Base-by-base conservation (phyloP, 2,329 filamentous ascomycete species). In the Calonectria ilicicola region DNA sequence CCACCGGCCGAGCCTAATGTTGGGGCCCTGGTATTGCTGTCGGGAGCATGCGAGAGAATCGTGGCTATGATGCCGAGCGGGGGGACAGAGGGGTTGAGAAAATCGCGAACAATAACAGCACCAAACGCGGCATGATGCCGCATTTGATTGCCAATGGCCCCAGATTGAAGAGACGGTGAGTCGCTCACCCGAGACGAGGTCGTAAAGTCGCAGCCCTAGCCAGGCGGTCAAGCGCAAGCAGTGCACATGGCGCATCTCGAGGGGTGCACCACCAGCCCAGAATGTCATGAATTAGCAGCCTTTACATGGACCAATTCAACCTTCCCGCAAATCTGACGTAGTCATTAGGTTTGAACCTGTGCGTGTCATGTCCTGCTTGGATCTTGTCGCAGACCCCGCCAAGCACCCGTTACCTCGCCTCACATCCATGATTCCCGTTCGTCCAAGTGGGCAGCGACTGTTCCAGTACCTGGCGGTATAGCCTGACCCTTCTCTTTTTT, bases 1-100 rank as follows among this genome's bases (percentile, higher is more conserved):
- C 77, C 77, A 78, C 77, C 51, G 32, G 38, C 62, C 49, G 47
- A 75, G 70, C 51, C 65, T 65, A 70, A 72, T 62, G 66, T 65
- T 65, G 60, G 60, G 65, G 65, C 56, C 58, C 46, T 65, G 65
- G 58, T 47, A 56, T 62, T 51, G 58, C 47, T 62, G 58, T 38
- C 56, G 63, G 23, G 63, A 70, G 51, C 62, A 40, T 67, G 63
- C 69, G 51, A 53, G 53, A 42, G 46, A 53, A 42, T 62, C 51
- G 46, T 69, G 32, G 56, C 49, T 67, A 51, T 67, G 58, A 69
- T 49, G 47, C 40, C 26, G 58, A 65, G 63, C 66, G 63, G 63
- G 71, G 71, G 70, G 56, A 26, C 14, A 26, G 46, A 56, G 35
- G 53, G 65, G 69, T 65, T 44, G 29, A 65, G 51, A 62, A 26